These are phyloP conservation scores for Boletus rubescentipes DNA, from an alignment of 768 basidiomycete species.

Conservation along the genomic window DNA sequence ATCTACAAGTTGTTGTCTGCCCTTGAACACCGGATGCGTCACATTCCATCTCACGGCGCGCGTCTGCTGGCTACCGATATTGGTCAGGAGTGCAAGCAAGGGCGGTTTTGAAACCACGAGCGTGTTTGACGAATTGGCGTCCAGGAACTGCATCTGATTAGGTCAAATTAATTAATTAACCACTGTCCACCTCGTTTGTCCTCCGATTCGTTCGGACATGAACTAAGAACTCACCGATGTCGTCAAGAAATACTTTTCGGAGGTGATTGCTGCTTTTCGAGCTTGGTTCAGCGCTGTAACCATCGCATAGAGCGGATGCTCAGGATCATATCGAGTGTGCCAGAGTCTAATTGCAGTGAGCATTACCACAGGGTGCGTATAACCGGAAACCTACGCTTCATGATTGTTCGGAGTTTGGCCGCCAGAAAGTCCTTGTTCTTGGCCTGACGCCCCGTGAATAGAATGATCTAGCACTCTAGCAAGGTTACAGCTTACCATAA, in stretches of 20 bases:
- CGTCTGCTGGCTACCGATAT: constrained; percentile 43
- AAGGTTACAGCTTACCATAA: constrained; percentile 35
- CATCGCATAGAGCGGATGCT: constrained; percentile 49
- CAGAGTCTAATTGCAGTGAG: constrained; percentile 48
- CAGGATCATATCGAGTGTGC: constrained; percentile 52
- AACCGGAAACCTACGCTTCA: constrained; percentile 41
- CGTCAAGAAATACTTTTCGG: constrained; percentile 44
- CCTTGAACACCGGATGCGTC: constrained; percentile 39
- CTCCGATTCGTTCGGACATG: not conserved
- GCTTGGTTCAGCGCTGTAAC: constrained; percentile 51
- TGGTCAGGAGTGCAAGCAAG: constrained; percentile 55
- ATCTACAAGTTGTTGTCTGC: constrained; percentile 48
- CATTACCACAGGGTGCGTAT: not conserved
- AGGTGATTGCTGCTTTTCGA: constrained; percentile 48
- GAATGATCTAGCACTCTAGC: not conserved
- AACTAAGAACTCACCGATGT: constrained; percentile 39
- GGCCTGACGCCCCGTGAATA: constrained; percentile 30
- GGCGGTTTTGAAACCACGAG: constrained; percentile 56
- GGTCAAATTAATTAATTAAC: not conserved
- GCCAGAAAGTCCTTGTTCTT: constrained; percentile 51
- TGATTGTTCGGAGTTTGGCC: constrained; percentile 47
- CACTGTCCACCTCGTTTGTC: not conserved
- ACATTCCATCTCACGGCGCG: constrained; percentile 42
- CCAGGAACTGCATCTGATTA: constrained; percentile 45
- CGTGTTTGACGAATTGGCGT: constrained; percentile 37